Base-by-base conservation (phyloP, 23 red algal species). In the Gracilaria vermiculophylla region DNA sequence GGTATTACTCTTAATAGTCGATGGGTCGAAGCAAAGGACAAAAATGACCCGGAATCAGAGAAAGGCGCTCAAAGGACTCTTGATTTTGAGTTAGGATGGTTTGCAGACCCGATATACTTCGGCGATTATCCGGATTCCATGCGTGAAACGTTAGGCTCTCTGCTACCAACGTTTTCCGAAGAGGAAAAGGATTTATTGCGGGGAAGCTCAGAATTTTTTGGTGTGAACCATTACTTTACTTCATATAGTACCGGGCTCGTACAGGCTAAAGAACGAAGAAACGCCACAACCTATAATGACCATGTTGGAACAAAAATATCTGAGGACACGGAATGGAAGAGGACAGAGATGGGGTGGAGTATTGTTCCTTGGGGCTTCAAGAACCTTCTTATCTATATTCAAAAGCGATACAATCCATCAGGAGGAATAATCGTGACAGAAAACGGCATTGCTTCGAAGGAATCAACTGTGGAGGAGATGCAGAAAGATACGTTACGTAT, bases 21-120 rank as follows among this genome's bases (percentile, higher is more conserved):
- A 5, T 93, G 90, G 90, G 23, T 47, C 24, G 78, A 61, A 48
- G 64, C 90, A 52, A 72, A 21, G 20, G 69, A 77, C 50, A 49
- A 35, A 19, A 56, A 23, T 10, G 79, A 84, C 45, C 58, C 64
- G 39, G 47, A 84, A 65, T 69, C 53, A 16, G 25, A 25, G 16
- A 40, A 16, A 27, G 71, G 78, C 15, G 81, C 79, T 33, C 51
- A 78, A 55, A 69, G 69, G 69, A 12, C 9, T 66, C 43, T 84
- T 20, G 80, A 83, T 39, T 93, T 93, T 86, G 66, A 78, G 20
- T 43, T 93, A 11, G 90, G 90, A n/a, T 93, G 90, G 80, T 93
- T 86, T 80, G 90, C 90, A 62, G 78, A 86, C 49, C 90, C 80
- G 23, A 62, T 93, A 23, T 86, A 78, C 33, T 57, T 64, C 11